Percentiles rank a stretch among this genome's conserved stretches.
Evolutionary conservation across 805 yeast genomes (phyloP).

Genomic region (Candida vaughaniae): DNA sequence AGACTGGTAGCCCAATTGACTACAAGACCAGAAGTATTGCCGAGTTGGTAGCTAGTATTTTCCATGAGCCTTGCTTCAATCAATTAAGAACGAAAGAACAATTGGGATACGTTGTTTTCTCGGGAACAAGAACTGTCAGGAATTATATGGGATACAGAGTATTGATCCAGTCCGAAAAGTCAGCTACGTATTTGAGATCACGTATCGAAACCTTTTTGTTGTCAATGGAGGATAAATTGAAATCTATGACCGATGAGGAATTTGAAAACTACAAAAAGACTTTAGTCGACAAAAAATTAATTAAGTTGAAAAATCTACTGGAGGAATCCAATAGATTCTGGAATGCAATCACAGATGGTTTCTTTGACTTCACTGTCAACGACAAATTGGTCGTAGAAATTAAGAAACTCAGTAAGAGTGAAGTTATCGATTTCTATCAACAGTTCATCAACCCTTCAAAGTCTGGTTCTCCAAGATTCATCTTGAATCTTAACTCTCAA

Average conservation of each 20-base stretch:
- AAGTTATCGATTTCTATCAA: conserved; percentile 57
- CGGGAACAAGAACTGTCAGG: conserved; percentile 66
- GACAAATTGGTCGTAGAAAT: conserved; percentile 58
- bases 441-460: conserved; percentile 28
- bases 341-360: conserved; percentile 69
- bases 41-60: conserved; percentile 68
- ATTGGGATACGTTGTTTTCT: conserved; percentile 89
- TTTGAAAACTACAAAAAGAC: conserved; percentile 70
- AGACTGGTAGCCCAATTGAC: conserved; percentile 49
- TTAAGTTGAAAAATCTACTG: conserved; percentile 70
- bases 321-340: conserved; percentile 74
- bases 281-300: conserved; percentile 60
- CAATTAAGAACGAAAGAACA: conserved; percentile 92
- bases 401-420: conserved; percentile 51
- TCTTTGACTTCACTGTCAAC: conserved; percentile 67
- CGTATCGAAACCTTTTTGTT: conserved; percentile 71
- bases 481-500: conserved; percentile 44
- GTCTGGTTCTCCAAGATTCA: conserved; percentile 38
- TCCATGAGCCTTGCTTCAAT: conserved; percentile 86
- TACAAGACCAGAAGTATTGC: conserved; percentile 45
- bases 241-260: conserved; percentile 57
- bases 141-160: conserved; percentile 73
- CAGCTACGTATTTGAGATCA: conserved; percentile 69
- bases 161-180: conserved; percentile 79
- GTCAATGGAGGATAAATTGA: conserved; percentile 44